Percentiles rank a stretch among this genome's conserved stretches.
These are phyloP conservation scores for Xylaria sp. DNA, from an alignment of 2,329 filamentous ascomycete genomes.

Conservation along the genomic window DNA sequence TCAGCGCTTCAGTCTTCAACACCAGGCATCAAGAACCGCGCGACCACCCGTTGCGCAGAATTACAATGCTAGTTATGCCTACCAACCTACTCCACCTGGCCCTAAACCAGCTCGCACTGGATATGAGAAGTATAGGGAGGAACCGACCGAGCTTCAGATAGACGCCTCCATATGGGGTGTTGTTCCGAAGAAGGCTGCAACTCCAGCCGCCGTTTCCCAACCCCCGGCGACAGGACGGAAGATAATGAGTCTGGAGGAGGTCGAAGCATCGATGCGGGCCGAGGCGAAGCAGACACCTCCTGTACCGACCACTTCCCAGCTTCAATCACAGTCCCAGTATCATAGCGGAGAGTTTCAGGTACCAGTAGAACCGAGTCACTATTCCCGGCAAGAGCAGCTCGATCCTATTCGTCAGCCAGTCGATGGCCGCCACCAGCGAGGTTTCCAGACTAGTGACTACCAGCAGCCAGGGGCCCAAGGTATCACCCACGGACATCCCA, in stretches of 20 bases:
- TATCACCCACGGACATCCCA: constrained; percentile 59
- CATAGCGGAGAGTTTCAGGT: constrained; percentile 41
- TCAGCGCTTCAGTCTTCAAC: constrained; percentile 80
- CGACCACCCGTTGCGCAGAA: constrained; percentile 50
- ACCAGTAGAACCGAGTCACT: constrained; percentile 44
- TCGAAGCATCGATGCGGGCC: constrained; percentile 89
- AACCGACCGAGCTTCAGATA: constrained; percentile 89
- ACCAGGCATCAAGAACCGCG: constrained; percentile 65
- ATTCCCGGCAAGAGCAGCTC: constrained; percentile 46
- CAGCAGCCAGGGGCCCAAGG: constrained; percentile 48
- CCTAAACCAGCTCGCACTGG: constrained; percentile 77
- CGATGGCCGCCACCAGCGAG: constrained; percentile 44
- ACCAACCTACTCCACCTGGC: constrained; percentile 55
- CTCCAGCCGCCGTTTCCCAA: constrained; percentile 44
- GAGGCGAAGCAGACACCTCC: constrained; percentile 65
- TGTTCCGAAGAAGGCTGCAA: constrained; percentile 68
- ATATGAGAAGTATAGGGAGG: constrained; percentile 91
- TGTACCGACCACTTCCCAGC: constrained; percentile 51
- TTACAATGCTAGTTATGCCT: constrained; percentile 49
- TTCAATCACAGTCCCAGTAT: constrained; percentile 47
- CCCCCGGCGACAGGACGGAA: constrained; percentile 65
- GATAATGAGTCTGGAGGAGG: constrained; percentile 96
- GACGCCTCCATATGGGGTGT: constrained; percentile 94
- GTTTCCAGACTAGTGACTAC: constrained; percentile 43
- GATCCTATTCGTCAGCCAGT: constrained; percentile 47